Conservation (phyloP, 2,329 filamentous ascomycete species). For the Stagonosporopsis chrysanthemi region DNA sequence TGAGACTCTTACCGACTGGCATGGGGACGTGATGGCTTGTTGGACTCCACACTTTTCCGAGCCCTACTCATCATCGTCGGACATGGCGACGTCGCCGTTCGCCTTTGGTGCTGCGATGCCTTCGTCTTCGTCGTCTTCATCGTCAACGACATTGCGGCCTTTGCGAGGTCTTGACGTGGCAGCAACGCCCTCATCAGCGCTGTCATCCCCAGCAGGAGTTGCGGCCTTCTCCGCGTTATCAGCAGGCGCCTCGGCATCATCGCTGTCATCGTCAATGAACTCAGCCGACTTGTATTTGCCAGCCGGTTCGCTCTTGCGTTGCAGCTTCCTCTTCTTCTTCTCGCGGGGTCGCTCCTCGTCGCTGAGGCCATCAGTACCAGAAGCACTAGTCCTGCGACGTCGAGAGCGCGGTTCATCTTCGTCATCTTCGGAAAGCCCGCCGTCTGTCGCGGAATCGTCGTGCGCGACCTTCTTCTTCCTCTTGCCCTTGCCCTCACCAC, state of each 20-base stretch:
- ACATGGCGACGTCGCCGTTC: conserved; percentile 36
- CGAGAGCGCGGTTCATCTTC: conserved; percentile 50
- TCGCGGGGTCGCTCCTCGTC: conserved; percentile 67
- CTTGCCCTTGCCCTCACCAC: conserved; percentile 51
- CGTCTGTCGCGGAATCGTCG: conserved; percentile 57
- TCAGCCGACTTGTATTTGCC: conserved; percentile 87
- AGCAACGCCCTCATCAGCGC: conserved; percentile 35
- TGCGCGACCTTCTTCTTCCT: conserved; percentile 68
- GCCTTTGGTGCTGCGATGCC: conserved; percentile 31
- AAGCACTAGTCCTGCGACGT: conserved; percentile 46
- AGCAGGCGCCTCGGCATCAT: conserved; percentile 33
- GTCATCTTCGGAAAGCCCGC: conserved; percentile 36
- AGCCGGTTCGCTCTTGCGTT: conserved; percentile 57
- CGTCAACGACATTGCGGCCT: conserved; percentile 43
- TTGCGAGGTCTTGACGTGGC: conserved; percentile 39
- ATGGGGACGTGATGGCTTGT: background rate
- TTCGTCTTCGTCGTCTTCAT: conserved; percentile 45
- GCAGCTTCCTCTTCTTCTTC: conserved; percentile 69
- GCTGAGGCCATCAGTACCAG: conserved; percentile 52
- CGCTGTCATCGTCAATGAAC: conserved; percentile 71
- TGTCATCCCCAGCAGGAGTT: conserved; percentile 19
- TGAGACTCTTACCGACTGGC: background rate
- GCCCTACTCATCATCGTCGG: conserved; percentile 40
- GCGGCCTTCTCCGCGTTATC: conserved; percentile 25
- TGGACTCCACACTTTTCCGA: background rate